A percentile compares a stretch with the other conserved stretches of the same genome.
Conservation (phyloP, 2,329 filamentous ascomycete species). For the Furcasterigmium furcatum region DNA sequence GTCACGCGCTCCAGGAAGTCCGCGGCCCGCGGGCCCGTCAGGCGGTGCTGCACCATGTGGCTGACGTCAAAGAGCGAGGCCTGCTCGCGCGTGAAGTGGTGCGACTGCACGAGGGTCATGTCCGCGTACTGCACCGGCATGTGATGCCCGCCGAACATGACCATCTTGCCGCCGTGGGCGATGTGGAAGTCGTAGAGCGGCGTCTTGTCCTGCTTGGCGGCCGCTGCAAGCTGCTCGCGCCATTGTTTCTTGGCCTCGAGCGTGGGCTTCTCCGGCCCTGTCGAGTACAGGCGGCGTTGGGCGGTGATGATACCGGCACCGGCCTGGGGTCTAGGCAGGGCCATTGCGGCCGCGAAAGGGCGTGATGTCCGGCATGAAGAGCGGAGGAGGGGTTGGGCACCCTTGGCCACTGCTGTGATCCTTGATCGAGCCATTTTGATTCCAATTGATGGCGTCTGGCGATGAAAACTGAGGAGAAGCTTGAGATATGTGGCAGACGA, state of each 20-base stretch:
- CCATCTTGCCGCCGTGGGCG: constrained; percentile 83
- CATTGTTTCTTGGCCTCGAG: constrained; percentile 4
- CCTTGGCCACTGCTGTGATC: background rate
- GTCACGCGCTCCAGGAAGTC: constrained; percentile 83
- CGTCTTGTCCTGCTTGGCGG: constrained; percentile 53
- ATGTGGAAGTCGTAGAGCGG: constrained; percentile 78
- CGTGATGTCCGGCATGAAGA: background rate
- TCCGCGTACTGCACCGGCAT: constrained; percentile 91
- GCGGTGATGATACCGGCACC: background rate
- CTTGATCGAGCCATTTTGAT: background rate
- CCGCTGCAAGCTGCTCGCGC: constrained; percentile 15
- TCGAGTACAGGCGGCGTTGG: background rate
- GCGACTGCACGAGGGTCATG: constrained; percentile 76
- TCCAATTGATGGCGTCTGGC: background rate
- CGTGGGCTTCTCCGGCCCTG: background rate
- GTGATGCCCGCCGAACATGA: constrained; percentile 87
- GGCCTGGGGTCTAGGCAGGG: background rate
- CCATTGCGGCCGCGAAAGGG: background rate
- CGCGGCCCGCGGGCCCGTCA: constrained; percentile 76
- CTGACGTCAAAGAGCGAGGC: constrained; percentile 93
- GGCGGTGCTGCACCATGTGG: constrained; percentile 92
- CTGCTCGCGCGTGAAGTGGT: constrained; percentile 84
- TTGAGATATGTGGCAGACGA: background rate
- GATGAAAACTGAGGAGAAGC: background rate
- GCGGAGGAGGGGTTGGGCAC: background rate